A percentile compares a stretch with the other conserved stretches of the same genome.
Conservation (phyloP, 441 rosid species). For the Cnidoscolus chayamansa region DNA sequence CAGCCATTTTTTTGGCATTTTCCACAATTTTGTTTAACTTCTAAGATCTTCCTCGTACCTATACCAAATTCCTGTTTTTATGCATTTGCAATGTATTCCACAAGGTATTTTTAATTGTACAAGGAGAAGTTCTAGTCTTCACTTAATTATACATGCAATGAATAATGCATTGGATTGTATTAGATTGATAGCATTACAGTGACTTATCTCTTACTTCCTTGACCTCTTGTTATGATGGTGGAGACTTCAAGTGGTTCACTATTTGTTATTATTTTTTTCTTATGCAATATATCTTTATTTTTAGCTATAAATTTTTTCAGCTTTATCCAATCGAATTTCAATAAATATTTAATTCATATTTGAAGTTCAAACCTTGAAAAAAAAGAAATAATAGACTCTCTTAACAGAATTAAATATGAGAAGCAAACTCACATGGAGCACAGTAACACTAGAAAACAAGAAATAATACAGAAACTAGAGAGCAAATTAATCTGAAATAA, state of each 20-base stretch:
- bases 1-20: too few species aligned
- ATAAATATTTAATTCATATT: too few species aligned
- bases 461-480: neutral
- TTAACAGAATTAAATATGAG: too few species aligned
- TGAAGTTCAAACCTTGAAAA: too few species aligned
- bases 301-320: too few species aligned
- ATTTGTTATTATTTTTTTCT: too few species aligned
- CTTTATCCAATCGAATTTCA: too few species aligned
- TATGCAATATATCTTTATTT: too few species aligned
- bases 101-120: neutral
- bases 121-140: neutral
- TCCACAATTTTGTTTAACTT: too few species aligned
- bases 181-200: neutral
- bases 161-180: neutral
- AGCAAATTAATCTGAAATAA: neutral
- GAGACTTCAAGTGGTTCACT: neutral
- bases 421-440: neutral
- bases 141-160: neutral
- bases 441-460: neutral
- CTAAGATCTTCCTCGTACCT: too few species aligned
- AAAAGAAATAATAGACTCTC: too few species aligned
- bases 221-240: neutral
- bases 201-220: neutral
- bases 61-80: neutral
- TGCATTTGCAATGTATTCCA: neutral